These are phyloP conservation scores for Rubus idaeus DNA, from an alignment of 306 rosid genomes.

Conservation along the genomic window DNA sequence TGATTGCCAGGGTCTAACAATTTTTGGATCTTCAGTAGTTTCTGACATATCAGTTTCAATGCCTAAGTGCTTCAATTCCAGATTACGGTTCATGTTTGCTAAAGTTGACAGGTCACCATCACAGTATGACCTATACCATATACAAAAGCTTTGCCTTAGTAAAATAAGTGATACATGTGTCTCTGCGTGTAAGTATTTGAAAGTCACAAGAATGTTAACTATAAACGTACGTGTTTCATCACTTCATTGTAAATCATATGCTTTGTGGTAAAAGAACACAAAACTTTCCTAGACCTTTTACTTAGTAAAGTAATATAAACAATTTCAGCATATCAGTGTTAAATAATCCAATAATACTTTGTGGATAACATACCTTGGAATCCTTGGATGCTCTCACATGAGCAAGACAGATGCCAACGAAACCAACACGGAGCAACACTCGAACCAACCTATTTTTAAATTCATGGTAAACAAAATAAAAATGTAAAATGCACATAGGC, in stretches of 20 bases:
- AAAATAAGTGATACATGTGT: background rate
- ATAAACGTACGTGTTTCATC: background rate
- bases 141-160: background rate
- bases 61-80: constrained; percentile 58
- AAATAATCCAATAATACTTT: background rate
- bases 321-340: background rate
- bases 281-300: background rate
- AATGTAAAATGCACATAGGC: background rate
- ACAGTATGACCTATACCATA: constrained; percentile 57
- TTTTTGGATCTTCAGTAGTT: constrained; percentile 30
- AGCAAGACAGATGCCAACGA: constrained; percentile 86
- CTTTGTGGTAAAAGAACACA: constrained; percentile 10
- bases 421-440: constrained; percentile 98
- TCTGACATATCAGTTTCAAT: constrained; percentile 31
- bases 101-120: constrained; percentile 80
- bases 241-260: background rate
- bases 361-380: constrained; percentile 34
- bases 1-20: constrained; percentile 43
- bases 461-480: constrained; percentile 20
- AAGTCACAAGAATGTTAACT: background rate
- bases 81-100: constrained; percentile 67
- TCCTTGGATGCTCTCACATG: constrained; percentile 82
- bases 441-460: constrained; percentile 72
- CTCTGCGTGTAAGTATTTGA: background rate
- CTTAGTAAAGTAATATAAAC: background rate